Evolutionary conservation across 2,329 filamentous ascomycete species (phyloP), one percentile per base, ranked within the genome.

Genomic region (Penicillium polonicum): DNA sequence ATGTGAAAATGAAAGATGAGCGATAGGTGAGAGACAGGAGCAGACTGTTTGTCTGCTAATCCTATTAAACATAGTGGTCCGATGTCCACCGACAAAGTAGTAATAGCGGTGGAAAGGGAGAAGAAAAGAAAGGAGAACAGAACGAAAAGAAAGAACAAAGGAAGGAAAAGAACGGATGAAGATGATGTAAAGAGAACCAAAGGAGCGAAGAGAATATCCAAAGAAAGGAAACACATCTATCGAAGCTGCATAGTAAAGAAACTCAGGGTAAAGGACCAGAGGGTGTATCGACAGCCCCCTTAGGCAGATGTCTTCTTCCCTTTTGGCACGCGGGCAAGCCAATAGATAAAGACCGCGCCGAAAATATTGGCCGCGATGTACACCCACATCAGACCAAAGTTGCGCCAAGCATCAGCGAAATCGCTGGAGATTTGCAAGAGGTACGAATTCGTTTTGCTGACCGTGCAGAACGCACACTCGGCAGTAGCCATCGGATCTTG

Each of bases 371-470:
- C 48, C 0, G 46, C 15, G 5, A 64, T 41, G 19, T 62, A 64
- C 0, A 31, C 49, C 60, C 55, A 64, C 52, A 62, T 59, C 13
- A 64, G 31, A 2, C 61, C 60, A 15, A 60, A 62, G 25, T 64
- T 46, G 1, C 51, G 23, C 61, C 61, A 64, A 2, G 38, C 52
- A 17, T 52, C 46, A 31, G 38, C 43, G 6, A 21, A 57, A n/a
- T 41, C 35, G 2, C 29, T 50, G 9, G 25, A 29, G 17, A 58
- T 27, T 7, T 4, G n/a, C 2, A 7, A 17, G 5, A 64, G 58
- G 36, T 45, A 64, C 5, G 27, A 6, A 17, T 64, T 29, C 0
- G 60, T 59, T n/a, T 49, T 38, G n/a, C 38, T 38, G 5, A 59
- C 33, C 0, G 52, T 15, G 38, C 61, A 64, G 27, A 52, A 57